phyloP scores from a whole-genome alignment of 2,329 filamentous ascomycete species.

The Aspergillus fijiensis region DNA sequence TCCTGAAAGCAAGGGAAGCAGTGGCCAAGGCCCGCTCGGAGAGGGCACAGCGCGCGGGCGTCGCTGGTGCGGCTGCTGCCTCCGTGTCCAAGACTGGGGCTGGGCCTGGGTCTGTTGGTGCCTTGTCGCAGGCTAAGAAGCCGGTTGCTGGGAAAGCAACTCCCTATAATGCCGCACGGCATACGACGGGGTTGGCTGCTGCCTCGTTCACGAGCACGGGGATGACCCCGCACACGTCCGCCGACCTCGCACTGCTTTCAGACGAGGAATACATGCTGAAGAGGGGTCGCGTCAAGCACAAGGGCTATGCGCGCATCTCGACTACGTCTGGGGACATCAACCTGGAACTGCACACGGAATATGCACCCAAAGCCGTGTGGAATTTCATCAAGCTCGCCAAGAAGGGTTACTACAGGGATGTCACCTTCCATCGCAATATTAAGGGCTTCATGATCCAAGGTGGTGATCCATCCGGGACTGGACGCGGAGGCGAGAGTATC shows the following conservation, averaged over 20 bases:
- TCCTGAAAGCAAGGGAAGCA: conserved; percentile 85
- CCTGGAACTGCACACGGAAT: conserved; percentile 86
- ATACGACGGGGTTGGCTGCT: conserved; percentile 87
- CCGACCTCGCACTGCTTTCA: conserved; percentile 78
- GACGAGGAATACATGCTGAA: conserved; percentile 98
- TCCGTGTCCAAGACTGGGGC: conserved; percentile 27
- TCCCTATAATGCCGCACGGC: conserved; percentile 81
- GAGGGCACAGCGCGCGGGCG: conserved; percentile 59
- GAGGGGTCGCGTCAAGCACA: conserved; percentile 81
- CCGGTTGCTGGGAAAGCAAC: conserved; percentile 35
- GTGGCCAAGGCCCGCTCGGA: conserved; percentile 86
- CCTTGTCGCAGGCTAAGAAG: conserved; percentile 24
- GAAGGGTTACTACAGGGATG: conserved; percentile 82
- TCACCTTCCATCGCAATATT: conserved; percentile 90
- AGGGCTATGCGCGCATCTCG: conserved; percentile 86
- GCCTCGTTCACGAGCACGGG: conserved; percentile 96
- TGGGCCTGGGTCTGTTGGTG: conserved; percentile 3
- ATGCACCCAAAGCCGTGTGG: conserved; percentile 90
- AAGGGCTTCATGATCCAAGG: conserved; percentile 97
- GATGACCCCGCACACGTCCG: conserved; percentile 85
- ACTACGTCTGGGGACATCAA: conserved; percentile 84
- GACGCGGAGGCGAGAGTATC: conserved; percentile 81
- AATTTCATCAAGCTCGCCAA: conserved; percentile 89
- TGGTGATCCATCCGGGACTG: conserved; percentile 89
- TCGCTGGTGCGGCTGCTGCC: conserved; percentile 54